Conservation (phyloP, 257 asterid species). For the Ilex aquifolium region DNA sequence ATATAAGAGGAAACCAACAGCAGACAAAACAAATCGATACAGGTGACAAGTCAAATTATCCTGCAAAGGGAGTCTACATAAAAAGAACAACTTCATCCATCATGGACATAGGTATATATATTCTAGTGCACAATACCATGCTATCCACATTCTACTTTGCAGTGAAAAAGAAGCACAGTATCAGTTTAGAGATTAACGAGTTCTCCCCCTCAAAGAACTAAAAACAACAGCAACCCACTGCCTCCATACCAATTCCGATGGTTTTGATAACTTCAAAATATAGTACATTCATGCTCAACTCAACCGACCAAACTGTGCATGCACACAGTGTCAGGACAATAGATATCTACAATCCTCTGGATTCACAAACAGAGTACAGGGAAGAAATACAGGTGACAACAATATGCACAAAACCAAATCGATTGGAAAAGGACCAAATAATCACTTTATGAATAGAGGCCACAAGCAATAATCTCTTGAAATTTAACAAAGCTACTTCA, state of each 20-base stretch:
- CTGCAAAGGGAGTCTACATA: conserved; percentile 17
- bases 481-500: too few relatives aligned
- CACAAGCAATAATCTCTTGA: too few relatives aligned
- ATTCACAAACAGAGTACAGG: conserved; percentile 26
- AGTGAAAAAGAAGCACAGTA: conserved; percentile 5
- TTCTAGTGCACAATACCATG: conserved; percentile 9
- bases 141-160: conserved; percentile 14
- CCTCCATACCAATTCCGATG: too few relatives aligned
- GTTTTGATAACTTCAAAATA: conserved; percentile 9
- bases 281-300: conserved; percentile 5
- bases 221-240: too few relatives aligned
- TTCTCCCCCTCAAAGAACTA: conserved; percentile 27
- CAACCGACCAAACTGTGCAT: conserved; percentile 4
- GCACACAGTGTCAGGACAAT: conserved; percentile 16
- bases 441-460: too few relatives aligned
- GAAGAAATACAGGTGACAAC: conserved; percentile 10
- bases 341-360: conserved; percentile 32
- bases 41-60: conserved; percentile 19
- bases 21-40: conserved; percentile 1
- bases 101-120: background rate
- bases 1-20: conserved; percentile 14
- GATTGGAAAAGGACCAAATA: too few relatives aligned
- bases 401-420: too few relatives aligned
- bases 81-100: conserved; percentile 8
- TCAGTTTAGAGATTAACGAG: conserved; percentile 10